Conservation (phyloP, 2,329 filamentous ascomycete species). For the Penicillium sp. region DNA sequence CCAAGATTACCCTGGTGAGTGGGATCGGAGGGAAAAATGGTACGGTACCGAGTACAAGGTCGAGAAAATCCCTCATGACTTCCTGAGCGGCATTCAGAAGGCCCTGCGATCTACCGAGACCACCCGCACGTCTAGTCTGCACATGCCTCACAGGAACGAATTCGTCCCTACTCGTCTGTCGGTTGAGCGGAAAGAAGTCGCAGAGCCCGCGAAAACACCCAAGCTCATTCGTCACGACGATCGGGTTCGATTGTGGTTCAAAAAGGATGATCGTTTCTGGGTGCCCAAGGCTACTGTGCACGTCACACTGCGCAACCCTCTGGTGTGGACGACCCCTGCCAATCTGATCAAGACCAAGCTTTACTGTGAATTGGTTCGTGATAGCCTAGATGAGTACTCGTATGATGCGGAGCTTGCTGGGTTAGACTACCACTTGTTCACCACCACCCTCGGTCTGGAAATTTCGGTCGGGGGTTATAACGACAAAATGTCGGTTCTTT, state of each 20-base stretch:
- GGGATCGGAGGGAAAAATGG: constrained; percentile 90
- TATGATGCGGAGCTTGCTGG: constrained; percentile 95
- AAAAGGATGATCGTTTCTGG: constrained; percentile 98
- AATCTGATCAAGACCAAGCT: constrained; percentile 72
- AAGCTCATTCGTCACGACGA: constrained; percentile 80
- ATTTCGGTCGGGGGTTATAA: constrained; percentile 86
- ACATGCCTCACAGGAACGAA: constrained; percentile 87
- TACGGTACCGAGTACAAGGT: constrained; percentile 91
- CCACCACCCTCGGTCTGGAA: constrained; percentile 67
- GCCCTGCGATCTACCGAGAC: constrained; percentile 55
- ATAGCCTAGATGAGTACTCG: constrained; percentile 85
- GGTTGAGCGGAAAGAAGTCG: constrained; percentile 89
- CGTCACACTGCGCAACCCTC: constrained; percentile 70
- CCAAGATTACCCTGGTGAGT: constrained; percentile 74
- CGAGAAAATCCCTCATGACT: constrained; percentile 69
- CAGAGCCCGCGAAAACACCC: constrained; percentile 65
- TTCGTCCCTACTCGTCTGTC: constrained; percentile 92
- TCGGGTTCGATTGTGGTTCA: constrained; percentile 81
- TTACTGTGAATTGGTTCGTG: constrained; percentile 78
- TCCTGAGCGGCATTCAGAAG: constrained; percentile 63
- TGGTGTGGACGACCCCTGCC: constrained; percentile 72
- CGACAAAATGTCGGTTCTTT: constrained; percentile 83
- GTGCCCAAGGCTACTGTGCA: constrained; percentile 88
- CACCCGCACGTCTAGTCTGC: constrained; percentile 63
- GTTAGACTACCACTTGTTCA: constrained; percentile 70